These are phyloP conservation scores for Chytridiales sp. DNA, from an alignment of 371 early-diverging fungal species.

Conservation along the genomic window DNA sequence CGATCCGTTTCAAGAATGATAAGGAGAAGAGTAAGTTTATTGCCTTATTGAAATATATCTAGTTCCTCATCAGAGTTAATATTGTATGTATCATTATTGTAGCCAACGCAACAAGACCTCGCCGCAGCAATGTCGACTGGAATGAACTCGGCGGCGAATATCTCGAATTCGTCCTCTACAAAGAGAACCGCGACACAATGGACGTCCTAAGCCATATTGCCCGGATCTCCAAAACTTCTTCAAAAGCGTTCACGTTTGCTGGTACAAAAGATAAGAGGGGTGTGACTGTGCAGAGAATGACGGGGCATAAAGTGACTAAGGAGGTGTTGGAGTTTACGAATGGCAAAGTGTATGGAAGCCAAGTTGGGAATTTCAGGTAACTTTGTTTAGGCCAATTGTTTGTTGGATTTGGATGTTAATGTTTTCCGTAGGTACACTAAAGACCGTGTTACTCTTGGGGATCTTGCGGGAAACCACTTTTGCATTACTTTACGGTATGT, in stretches of 20 bases:
- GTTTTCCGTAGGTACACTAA: slow-evolving; percentile 54
- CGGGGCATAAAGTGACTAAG: slow-evolving; percentile 65
- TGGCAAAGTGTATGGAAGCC: slow-evolving; percentile 56
- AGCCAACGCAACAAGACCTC: slow-evolving; percentile 13
- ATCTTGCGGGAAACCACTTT: slow-evolving; percentile 88
- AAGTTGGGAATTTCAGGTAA: slow-evolving; percentile 77
- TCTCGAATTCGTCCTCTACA: slow-evolving; percentile 80
- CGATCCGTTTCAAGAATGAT: slow-evolving; percentile 3
- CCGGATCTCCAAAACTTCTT: slow-evolving; percentile 50
- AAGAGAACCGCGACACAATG: slow-evolving; percentile 89
- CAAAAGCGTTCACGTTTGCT: slow-evolving; percentile 76
- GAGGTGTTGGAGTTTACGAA: slow-evolving; percentile 59
- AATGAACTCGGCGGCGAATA: slow-evolving; percentile 66
- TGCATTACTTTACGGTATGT: slow-evolving; percentile 64
- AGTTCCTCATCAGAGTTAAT: not conserved
- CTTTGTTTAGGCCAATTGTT: slow-evolving; percentile 10
- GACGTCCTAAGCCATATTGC: slow-evolving; percentile 60
- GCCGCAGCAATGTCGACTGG: slow-evolving; percentile 42
- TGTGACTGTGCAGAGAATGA: slow-evolving; percentile 89
- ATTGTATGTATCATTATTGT: not conserved
- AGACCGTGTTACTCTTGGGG: slow-evolving; percentile 74
- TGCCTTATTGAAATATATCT: not conserved
- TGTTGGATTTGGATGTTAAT: not conserved
- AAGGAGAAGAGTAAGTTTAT: slow-evolving; percentile 7
- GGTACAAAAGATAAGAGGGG: slow-evolving; percentile 99